A percentile compares a stretch with the other conserved stretches of the same genome.
phyloP scores from a whole-genome alignment of 139 green algal species.

The Edaphochlamys debaryana region DNA sequence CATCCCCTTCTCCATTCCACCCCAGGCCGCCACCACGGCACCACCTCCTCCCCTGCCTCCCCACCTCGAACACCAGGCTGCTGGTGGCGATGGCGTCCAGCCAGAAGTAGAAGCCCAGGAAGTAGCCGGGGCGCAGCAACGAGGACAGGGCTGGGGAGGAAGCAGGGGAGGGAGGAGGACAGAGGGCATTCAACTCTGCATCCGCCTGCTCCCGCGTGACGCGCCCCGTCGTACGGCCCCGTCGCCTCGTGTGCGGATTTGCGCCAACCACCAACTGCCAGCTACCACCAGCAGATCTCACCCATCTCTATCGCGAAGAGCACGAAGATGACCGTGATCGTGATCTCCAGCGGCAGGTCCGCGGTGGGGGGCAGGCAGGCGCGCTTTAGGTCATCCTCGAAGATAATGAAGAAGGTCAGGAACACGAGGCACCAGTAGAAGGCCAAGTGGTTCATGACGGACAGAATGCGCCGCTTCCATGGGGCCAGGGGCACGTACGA shows the following conservation, averaged over 20 bases:
- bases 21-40: too few species aligned
- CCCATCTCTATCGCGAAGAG: conserved; percentile 76
- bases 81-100: conserved; percentile 83
- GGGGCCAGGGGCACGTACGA: background rate
- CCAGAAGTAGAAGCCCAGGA: conserved; percentile 92
- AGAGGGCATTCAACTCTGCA: too few species aligned
- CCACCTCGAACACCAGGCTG: conserved; percentile 76
- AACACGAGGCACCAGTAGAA: conserved; percentile 59
- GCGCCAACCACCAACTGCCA: too few species aligned
- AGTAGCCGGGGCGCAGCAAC: conserved; percentile 75
- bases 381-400: conserved; percentile 86
- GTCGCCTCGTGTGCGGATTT: too few species aligned
- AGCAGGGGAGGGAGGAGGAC: background rate
- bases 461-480: conserved; percentile 25
- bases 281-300: conserved; percentile 52
- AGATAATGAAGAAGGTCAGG: conserved; percentile 82
- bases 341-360: conserved; percentile 70
- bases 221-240: too few species aligned
- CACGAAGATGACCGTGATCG: conserved; percentile 63
- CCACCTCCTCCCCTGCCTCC: too few species aligned
- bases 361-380: conserved; percentile 59
- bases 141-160: conserved; percentile 58
- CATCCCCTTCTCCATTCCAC: too few species aligned
- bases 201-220: too few species aligned
- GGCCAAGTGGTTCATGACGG: conserved; percentile 41